These are phyloP conservation scores for Dissophora globulifera DNA, from an alignment of 192 early-diverging fungal species.

Conservation along the genomic window DNA sequence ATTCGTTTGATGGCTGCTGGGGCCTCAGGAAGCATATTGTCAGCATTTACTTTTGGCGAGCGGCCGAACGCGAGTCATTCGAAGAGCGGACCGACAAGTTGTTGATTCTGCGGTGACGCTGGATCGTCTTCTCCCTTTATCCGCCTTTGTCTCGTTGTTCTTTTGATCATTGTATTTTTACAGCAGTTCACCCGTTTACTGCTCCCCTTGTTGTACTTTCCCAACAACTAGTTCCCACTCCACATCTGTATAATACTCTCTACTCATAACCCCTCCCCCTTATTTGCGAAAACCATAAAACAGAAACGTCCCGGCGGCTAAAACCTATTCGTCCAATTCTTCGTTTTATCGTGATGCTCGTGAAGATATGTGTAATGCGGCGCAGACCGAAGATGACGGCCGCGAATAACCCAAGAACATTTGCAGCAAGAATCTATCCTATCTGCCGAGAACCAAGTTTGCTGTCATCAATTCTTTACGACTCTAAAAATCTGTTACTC, in stretches of 20 bases:
- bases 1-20: slow-evolving; percentile 15
- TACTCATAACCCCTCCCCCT: not conserved
- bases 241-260: not conserved
- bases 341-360: too few relatives aligned
- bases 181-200: not conserved
- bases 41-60: slow-evolving; percentile 8
- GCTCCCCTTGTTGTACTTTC: not conserved
- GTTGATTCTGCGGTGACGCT: not conserved
- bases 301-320: too few relatives aligned
- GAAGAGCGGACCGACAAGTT: slow-evolving; percentile 7
- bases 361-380: too few relatives aligned
- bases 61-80: not conserved
- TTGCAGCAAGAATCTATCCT: too few relatives aligned
- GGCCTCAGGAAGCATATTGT: not conserved
- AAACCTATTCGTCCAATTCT: too few relatives aligned
- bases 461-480: not conserved
- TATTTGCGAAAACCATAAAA: too few relatives aligned
- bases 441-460: too few relatives aligned
- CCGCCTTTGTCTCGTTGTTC: not conserved
- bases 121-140: not conserved
- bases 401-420: too few relatives aligned
- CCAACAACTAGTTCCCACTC: too few relatives aligned
- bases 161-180: not conserved
- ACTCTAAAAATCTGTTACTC: slow-evolving; percentile 69
- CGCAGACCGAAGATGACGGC: too few relatives aligned